Percentiles rank a stretch among this genome's conserved stretches.
Evolutionary conservation across 2,329 filamentous ascomycete genomes (phyloP).

Genomic region (Periconia digitata): DNA sequence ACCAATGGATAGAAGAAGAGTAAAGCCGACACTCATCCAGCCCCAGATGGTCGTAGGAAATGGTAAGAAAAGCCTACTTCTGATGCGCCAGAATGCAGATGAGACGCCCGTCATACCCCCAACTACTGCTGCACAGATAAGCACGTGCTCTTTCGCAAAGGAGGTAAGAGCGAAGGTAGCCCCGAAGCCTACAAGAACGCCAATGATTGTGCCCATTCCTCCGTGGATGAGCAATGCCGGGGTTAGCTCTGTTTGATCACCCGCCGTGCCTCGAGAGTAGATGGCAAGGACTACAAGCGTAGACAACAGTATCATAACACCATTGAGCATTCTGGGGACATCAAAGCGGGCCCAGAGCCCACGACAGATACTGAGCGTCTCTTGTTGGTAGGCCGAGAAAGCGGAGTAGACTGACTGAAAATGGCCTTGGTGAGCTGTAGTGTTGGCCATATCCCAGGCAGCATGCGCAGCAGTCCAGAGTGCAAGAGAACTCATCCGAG

Average conservation of each 20-base stretch:
- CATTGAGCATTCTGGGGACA: constrained; percentile 78
- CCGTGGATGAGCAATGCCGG: constrained; percentile 56
- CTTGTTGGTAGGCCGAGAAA: constrained; percentile 73
- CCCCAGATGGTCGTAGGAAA: constrained; percentile 81
- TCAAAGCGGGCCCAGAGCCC: constrained; percentile 92
- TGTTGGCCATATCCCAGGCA: constrained; percentile 51
- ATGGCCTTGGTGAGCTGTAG: constrained; percentile 38
- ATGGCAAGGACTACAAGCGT: constrained; percentile 70
- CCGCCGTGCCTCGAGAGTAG: constrained; percentile 65
- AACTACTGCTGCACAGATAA: constrained; percentile 45
- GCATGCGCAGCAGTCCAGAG: constrained; percentile 64
- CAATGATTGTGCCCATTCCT: constrained; percentile 51
- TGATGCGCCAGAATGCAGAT: constrained; percentile 45
- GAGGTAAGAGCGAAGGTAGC: constrained; percentile 47
- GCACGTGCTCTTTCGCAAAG: constrained; percentile 44
- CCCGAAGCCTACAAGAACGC: constrained; percentile 45
- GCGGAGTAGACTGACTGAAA: constrained; percentile 54
- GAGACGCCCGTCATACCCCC: constrained; percentile 44
- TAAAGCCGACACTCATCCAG: constrained; percentile 80
- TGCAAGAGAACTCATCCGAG: constrained; percentile 56
- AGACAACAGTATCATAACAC: constrained; percentile 69
- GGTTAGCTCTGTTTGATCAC: constrained; percentile 57
- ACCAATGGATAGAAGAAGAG: constrained; percentile 83
- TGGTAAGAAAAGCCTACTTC: constrained; percentile 52
- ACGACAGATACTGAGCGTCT: constrained; percentile 78